Evolutionary conservation across 1,139 yeast genomes (phyloP), one percentile per base, ranked within the genome.

Genomic region (Blastobotrys ciferrii): DNA sequence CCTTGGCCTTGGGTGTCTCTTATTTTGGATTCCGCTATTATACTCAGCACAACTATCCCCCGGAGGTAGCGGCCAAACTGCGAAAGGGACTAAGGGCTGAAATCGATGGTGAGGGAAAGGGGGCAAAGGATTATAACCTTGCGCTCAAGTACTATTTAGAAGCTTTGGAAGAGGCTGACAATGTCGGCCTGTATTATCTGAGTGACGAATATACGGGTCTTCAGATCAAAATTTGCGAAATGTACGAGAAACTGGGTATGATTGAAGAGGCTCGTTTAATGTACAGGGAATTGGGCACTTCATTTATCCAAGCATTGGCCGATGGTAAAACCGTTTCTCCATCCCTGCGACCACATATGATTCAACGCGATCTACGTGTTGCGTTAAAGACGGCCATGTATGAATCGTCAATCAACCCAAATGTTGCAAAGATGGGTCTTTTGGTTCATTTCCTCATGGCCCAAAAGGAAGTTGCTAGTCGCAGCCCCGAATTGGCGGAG

Each of bases 11-110:
- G 2, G 46, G 46, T 5, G 50, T 47, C 1, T 49, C 58, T 7
- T 53, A 49, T 6, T 47, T 41, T 2, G 60, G 50, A 5, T 57
- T 58, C 47, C 53, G 48, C 33, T 52, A 55, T 51, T 57, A 59
- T 32, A 63, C 71, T 1, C 53, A 60, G 47, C 71, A 68, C 53
- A 60, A 64, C 47, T 80, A 74, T 57, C 78, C 83, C 0, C 68
- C 72, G 0, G 65, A 72, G 4, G 95, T 89, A 11, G 95, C 96
- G 18, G 74, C 72, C 44, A 73, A 78, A 33, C 70, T 89, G 55
- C 73, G 95, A 40, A 78, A 81, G 59, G 97, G 87, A 0, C 69
- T 91, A 5, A 81, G 92, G 85, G 92, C 94, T 2, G 97, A 91
- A 65, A 33, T 50, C 17, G 77, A 85, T 47, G 86, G 83, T 39